Evolutionary conservation across 202 grass and related monocot genomes (phyloP), one percentile per base, ranked within the genome.

Genomic region (Saccharum hybrid): DNA sequence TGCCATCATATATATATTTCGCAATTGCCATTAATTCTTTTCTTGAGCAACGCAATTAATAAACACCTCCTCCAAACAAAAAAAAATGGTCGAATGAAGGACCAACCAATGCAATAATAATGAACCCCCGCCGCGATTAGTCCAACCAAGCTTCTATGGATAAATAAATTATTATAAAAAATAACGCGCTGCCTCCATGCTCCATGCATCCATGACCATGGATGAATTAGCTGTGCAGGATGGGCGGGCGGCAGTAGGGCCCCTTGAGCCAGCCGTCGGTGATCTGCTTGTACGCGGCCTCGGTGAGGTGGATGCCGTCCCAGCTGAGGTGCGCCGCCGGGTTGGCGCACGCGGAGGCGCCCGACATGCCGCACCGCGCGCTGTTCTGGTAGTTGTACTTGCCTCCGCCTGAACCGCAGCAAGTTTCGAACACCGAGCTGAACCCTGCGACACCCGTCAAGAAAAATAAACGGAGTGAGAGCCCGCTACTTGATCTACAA

Each of bases 251-350:
- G 57, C 84, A 84, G 78, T 78, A 94, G 0, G 84, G 78, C 1
- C 92, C 89, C 30, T 77, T 85, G 63, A 94, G 87, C 92, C 89
- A 91, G 0, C 84, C 74, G 51, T 91, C 83, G 26, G 92, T 84
- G 71, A 94, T 81, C 48, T 89, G 78, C 69, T 75, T 81, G 76
- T 94, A 89, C 0, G 92, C 92, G 38, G 85, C 79, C 83, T 94
- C 92, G 23, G 92, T 94, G 60, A 94, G 88, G 84, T 90, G 92
- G 83, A 94, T 88, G 69, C 89, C 92, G 68, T 94, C 92, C 92
- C 89, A 94, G 89, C 87, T 94, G 60, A 90, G 87, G 45, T 83
- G 80, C 23, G 39, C 8, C 2, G 84, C 59, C 10, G 92, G 92
- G 69, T 43, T 72, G 46, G 84, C 14, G 89, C 92, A 94, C 40